Percentiles rank a stretch among this genome's conserved stretches.
These are phyloP conservation scores for Candida ovalis DNA, from an alignment of 805 yeast species.

Conservation along the genomic window DNA sequence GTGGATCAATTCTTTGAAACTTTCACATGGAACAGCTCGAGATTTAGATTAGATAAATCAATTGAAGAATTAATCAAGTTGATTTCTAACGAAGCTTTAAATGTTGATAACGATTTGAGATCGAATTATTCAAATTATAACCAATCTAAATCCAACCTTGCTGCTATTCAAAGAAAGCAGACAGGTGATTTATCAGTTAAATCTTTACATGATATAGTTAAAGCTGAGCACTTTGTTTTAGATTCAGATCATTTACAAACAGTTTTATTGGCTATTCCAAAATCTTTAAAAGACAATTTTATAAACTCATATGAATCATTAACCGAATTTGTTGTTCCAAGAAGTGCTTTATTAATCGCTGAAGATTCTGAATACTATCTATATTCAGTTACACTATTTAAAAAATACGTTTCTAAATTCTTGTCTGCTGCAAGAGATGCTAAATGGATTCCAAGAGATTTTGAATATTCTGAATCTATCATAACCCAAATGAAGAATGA, in stretches of 20 bases:
- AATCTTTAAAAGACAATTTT: constrained; percentile 55
- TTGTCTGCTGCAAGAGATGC: constrained; percentile 70
- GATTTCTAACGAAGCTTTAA: constrained; percentile 72
- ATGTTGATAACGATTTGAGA: constrained; percentile 82
- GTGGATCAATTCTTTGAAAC: constrained; percentile 65
- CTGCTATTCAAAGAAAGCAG: constrained; percentile 88
- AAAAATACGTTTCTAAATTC: constrained; percentile 71
- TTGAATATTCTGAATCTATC: constrained; percentile 74
- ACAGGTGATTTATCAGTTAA: constrained; percentile 91
- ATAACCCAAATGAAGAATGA: constrained; percentile 74
- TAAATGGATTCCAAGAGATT: constrained; percentile 91
- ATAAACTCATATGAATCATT: constrained; percentile 70
- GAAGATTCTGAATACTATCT: constrained; percentile 71
- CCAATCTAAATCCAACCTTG: constrained; percentile 75
- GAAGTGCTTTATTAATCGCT: constrained; percentile 70
- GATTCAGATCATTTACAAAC: constrained; percentile 85
- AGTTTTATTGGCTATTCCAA: constrained; percentile 85
- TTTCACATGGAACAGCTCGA: constrained; percentile 85
- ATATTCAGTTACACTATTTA: constrained; percentile 80
- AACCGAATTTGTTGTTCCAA: constrained; percentile 82
- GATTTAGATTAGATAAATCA: constrained; percentile 81
- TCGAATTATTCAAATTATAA: constrained; percentile 71
- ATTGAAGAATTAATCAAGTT: constrained; percentile 68
- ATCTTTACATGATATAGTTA: constrained; percentile 85
- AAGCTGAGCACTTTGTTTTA: constrained; percentile 76